A percentile compares a stretch with the other conserved stretches of the same genome.
Evolutionary conservation across 1,284 basidiomycete species (phyloP).

Genomic region (Austroboletus novae-zelandiae): DNA sequence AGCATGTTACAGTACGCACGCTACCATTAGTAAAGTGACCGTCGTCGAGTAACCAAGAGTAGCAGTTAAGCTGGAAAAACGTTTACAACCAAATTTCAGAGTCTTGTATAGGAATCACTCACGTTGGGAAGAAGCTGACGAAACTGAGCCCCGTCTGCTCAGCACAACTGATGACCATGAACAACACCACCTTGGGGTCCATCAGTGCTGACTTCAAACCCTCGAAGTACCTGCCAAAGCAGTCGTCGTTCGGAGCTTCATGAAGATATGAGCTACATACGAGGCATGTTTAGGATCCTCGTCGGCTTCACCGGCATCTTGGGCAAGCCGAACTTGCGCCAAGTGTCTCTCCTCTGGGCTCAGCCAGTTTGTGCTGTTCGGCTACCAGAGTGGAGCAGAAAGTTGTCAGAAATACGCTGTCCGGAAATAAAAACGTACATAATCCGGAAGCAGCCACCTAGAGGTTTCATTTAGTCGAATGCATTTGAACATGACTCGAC

Average conservation of each 20-base stretch:
- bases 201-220: constrained; percentile 62
- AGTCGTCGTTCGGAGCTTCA: not conserved
- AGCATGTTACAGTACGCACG: constrained; percentile 41
- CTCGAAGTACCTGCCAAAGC: constrained; percentile 40
- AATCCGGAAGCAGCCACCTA: constrained; percentile 55
- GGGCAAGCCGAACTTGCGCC: constrained; percentile 69
- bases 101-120: constrained; percentile 14
- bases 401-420: not conserved
- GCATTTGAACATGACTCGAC: not conserved
- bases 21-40: constrained; percentile 58
- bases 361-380: constrained; percentile 68
- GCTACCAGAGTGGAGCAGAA: constrained; percentile 34
- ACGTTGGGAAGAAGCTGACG: constrained; percentile 75
- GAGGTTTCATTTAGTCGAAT: not conserved
- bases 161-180: constrained; percentile 53
- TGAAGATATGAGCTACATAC: constrained; percentile 35
- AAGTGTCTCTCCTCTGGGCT: constrained; percentile 57
- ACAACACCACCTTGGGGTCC: constrained; percentile 62
- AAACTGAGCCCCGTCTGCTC: constrained; percentile 67
- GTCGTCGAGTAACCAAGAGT: constrained; percentile 68
- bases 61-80: constrained; percentile 47
- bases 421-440: constrained; percentile 36
- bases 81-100: not conserved
- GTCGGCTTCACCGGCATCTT: constrained; percentile 75
- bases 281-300: constrained; percentile 54